Percentiles rank a stretch among this genome's conserved stretches.
Conservation (phyloP, 306 rosid genomes). For the Ceratonia siliqua region DNA sequence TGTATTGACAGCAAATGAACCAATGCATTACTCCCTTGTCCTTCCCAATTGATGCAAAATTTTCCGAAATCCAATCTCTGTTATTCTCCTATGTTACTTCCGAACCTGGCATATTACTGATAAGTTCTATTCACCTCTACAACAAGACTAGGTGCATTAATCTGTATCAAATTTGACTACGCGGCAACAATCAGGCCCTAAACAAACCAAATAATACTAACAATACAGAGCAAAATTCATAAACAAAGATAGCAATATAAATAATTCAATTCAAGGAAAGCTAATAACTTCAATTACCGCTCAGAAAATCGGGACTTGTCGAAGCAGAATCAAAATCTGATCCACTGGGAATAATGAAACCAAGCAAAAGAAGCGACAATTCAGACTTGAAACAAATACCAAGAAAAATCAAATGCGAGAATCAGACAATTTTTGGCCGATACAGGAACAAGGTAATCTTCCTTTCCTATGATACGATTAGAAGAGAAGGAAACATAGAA, state of each 20-base stretch:
- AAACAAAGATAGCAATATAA: constrained; percentile 4
- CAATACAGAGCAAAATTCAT: constrained; percentile 12
- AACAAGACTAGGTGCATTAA: constrained; percentile 15
- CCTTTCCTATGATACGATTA: background rate
- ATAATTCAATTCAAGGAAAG: constrained; percentile 22
- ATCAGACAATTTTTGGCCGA: too few relatives aligned
- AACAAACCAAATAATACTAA: constrained; percentile 10
- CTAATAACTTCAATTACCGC: constrained; percentile 41
- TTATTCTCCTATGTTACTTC: constrained; percentile 15
- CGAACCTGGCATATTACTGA: constrained; percentile 21
- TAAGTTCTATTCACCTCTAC: constrained; percentile 18
- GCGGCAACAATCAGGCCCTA: constrained; percentile 5
- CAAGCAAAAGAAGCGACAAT: constrained; percentile 20
- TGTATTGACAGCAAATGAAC: background rate
- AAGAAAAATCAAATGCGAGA: background rate
- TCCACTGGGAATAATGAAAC: constrained; percentile 27
- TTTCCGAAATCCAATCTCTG: constrained; percentile 24
- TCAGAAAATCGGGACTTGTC: constrained; percentile 11
- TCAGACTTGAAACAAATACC: constrained; percentile 11
- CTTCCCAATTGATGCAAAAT: constrained; percentile 26
- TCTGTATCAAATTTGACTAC: constrained; percentile 9
- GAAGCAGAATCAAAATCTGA: constrained; percentile 47
- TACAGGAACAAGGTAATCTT: constrained; percentile 25
- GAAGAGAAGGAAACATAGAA: constrained; percentile 26
- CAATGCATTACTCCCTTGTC: constrained; percentile 25